These are phyloP conservation scores for Vigna unguiculata DNA, from an alignment of 306 rosid species.

Conservation along the genomic window DNA sequence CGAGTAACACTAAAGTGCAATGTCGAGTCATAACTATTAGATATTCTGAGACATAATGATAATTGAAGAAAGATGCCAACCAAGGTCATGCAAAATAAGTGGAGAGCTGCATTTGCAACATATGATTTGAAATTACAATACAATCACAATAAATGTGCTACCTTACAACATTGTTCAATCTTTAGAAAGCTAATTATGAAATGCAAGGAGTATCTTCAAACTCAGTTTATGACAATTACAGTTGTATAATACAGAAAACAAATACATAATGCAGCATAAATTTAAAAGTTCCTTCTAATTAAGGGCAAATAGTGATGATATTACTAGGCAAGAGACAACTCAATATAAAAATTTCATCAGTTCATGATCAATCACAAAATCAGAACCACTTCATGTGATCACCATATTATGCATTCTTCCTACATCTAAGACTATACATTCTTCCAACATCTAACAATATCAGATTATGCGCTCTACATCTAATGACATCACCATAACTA, in stretches of 20 bases:
- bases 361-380: neutral
- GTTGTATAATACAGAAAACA: neutral
- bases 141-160: slow-evolving; percentile 4
- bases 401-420: neutral
- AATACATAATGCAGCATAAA: neutral
- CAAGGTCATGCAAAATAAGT: neutral
- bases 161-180: neutral
- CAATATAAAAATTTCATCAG: neutral
- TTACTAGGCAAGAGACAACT: neutral
- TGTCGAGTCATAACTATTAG: neutral
- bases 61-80: neutral
- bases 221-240: neutral
- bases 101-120: neutral
- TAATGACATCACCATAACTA: neutral
- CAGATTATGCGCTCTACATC: neutral
- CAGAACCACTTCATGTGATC: neutral
- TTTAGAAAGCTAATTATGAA: neutral
- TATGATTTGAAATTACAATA: slow-evolving; percentile 13
- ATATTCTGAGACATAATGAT: neutral
- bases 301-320: neutral
- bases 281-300: neutral
- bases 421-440: too few relatives aligned
- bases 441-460: neutral
- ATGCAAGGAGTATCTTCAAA: neutral
- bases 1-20: neutral